Conservation (phyloP, 2,329 filamentous ascomycete genomes). For the Ascochyta rabiei region DNA sequence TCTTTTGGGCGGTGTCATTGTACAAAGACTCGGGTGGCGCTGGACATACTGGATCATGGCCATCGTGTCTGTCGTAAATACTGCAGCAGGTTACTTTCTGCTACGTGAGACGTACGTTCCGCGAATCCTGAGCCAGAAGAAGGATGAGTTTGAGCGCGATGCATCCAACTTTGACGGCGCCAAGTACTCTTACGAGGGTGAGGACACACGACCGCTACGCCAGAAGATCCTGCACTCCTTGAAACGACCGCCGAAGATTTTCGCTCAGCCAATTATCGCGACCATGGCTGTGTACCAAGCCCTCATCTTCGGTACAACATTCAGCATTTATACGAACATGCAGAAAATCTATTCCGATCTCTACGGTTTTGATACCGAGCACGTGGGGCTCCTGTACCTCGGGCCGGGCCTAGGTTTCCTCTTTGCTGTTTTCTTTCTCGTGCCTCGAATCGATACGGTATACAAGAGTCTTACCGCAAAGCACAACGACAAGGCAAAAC, state of each 20-base stretch:
- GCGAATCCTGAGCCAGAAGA: conserved; percentile 47
- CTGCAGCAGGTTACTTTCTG: conserved; percentile 51
- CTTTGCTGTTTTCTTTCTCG: conserved; percentile 53
- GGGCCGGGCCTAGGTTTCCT: conserved; percentile 54
- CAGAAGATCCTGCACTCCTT: conserved; percentile 49
- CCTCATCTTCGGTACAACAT: conserved; percentile 56
- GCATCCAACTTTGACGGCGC: conserved; percentile 26
- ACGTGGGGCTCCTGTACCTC: conserved; percentile 55
- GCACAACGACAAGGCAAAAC: conserved; percentile 49
- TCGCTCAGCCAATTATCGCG: conserved; percentile 54
- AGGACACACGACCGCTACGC: conserved; percentile 48
- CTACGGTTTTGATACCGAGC: conserved; percentile 55
- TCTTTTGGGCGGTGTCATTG: conserved; percentile 53
- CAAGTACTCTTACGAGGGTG: conserved; percentile 52
- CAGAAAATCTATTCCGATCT: conserved; percentile 52
- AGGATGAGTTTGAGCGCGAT: conserved; percentile 42
- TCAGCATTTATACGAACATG: conserved; percentile 57
- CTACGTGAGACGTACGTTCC: conserved; percentile 55
- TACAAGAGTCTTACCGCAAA: conserved; percentile 53
- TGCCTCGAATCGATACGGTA: conserved; percentile 55
- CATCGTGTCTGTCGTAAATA: conserved; percentile 50
- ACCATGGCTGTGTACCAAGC: conserved; percentile 56
- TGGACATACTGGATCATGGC: conserved; percentile 58
- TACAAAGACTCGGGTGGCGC: conserved; percentile 54
- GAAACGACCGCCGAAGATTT: conserved; percentile 50